Evolutionary conservation across 2,329 filamentous ascomycete genomes (phyloP).

Genomic region (Orbilia blumenaviensis): DNA sequence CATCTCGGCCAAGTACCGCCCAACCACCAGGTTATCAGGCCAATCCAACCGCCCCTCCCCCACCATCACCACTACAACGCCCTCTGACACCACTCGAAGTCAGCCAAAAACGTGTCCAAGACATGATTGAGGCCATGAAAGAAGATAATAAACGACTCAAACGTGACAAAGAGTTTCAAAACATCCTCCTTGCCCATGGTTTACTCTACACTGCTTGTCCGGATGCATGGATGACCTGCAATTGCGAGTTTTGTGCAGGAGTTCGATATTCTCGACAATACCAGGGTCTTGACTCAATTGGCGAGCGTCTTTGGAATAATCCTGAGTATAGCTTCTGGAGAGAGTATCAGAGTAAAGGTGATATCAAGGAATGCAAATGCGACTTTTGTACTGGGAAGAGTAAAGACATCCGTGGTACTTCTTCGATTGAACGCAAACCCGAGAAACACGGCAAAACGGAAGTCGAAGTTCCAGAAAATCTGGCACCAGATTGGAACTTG

Average conservation of each 20-base stretch:
- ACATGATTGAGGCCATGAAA: neutral
- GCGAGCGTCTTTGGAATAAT: constrained; percentile 8
- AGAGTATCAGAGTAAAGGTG: neutral
- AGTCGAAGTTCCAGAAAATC: neutral
- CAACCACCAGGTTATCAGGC: too few species aligned
- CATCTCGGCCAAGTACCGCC: too few species aligned
- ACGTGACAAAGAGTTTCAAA: neutral
- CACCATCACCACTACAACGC: neutral
- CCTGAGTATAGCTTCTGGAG: constrained; percentile 1
- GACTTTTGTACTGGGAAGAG: neutral
- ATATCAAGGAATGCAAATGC: constrained; percentile 2
- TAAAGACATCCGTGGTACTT: too few species aligned
- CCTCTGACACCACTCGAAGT: neutral
- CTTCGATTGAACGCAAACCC: too few species aligned
- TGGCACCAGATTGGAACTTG: neutral
- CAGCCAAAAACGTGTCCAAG: neutral
- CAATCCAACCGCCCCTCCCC: neutral
- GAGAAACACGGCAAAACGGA: too few species aligned
- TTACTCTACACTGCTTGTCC: constrained; percentile 3
- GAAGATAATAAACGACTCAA: neutral
- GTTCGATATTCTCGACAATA: constrained; percentile 16
- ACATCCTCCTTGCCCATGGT: constrained; percentile 4
- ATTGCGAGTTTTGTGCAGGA: constrained; percentile 19
- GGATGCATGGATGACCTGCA: constrained; percentile 3
- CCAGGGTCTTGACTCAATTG: neutral